Percentiles rank a stretch among this genome's conserved stretches.
Conservation (phyloP, 176 grass and related monocot genomes). For the Zea luxurians region DNA sequence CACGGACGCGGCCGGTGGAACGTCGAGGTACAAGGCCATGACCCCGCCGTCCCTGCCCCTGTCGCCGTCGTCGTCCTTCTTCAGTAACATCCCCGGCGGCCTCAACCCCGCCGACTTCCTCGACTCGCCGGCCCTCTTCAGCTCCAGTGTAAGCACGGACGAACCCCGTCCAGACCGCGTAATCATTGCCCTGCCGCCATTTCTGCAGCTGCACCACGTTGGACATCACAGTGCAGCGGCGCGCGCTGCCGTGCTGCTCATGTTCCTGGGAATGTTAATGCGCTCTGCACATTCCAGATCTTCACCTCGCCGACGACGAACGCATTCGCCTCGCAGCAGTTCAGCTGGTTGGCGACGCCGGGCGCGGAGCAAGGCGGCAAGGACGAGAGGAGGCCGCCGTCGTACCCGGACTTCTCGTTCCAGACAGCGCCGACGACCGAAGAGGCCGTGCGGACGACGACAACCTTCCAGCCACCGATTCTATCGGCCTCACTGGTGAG, state of each 20-base stretch:
- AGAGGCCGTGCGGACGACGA: slow-evolving; percentile 26
- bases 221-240: too few species aligned
- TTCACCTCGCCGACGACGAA: slow-evolving; percentile 77
- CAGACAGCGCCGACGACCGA: slow-evolving; percentile 52
- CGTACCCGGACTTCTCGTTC: slow-evolving; percentile 86
- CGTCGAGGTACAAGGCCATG: slow-evolving; percentile 61
- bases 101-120: slow-evolving; percentile 59
- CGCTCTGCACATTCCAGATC: slow-evolving; percentile 43
- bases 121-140: slow-evolving; percentile 66
- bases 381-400: slow-evolving; percentile 45
- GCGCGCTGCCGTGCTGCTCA: too few species aligned
- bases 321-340: slow-evolving; percentile 58
- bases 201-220: background rate
- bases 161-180: background rate
- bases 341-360: slow-evolving; percentile 51
- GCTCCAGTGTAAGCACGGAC: slow-evolving; percentile 68
- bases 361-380: slow-evolving; percentile 5
- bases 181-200: slow-evolving; percentile 13
- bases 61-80: slow-evolving; percentile 70
- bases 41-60: slow-evolving; percentile 70
- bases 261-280: slow-evolving; percentile 6
- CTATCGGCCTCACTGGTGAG: slow-evolving; percentile 40
- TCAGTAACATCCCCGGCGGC: slow-evolving; percentile 58
- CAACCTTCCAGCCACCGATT: slow-evolving; percentile 39
- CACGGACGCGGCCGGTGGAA: background rate